Base-by-base conservation (phyloP, 768 basidiomycete species). In the Tephrocybe sp. region DNA sequence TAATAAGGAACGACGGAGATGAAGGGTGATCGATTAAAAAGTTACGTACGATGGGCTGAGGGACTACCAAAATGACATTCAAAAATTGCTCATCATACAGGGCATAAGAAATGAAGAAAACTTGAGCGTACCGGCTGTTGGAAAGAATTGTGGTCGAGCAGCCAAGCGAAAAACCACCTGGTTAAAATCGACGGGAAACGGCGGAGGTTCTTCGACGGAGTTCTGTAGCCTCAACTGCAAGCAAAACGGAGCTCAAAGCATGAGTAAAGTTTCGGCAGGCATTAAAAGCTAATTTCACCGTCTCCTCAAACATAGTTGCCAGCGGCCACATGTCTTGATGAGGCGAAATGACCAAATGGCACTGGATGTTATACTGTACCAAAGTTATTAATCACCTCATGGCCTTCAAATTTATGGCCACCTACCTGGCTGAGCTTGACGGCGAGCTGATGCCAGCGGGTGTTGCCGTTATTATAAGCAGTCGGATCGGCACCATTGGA, bases 261-360 rank as follows among this genome's bases (percentile, higher is more conserved):
- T 50, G 44, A 43, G 34, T 15, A 36, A 33, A 12, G 27, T 3
- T 25, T 21, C 22, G 18, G 22, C 40, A 21, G n/a, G 25, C 12
- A 34, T 12, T 6, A 30, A 36, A 38, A 29, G 53, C 16, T 27
- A 10, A 25, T 42, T 21, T 66, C 60, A 78, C 74, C 60, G 66
- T 71, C 64, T 76, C 65, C 42, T 73, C 67, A 67, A 84, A 70
- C 40, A 85, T 61, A 27, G 70, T 68, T 27, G 64, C 70, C 46
- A 83, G 68, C 16, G 71, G 56, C 7, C 65, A 55, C 72, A 78
- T 75, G 55, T 77, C 69, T 46, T 74, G 70, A 53, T 68, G 69
- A 44, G 75, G 57, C 44, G 69, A 71, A 47, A 80, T 65, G 42
- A 84, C 72, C 67, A 85, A 68, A 61, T 84, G 84, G 55, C 77